Conservation (phyloP, 331 rosid species). For the Telfairia occidentalis region DNA sequence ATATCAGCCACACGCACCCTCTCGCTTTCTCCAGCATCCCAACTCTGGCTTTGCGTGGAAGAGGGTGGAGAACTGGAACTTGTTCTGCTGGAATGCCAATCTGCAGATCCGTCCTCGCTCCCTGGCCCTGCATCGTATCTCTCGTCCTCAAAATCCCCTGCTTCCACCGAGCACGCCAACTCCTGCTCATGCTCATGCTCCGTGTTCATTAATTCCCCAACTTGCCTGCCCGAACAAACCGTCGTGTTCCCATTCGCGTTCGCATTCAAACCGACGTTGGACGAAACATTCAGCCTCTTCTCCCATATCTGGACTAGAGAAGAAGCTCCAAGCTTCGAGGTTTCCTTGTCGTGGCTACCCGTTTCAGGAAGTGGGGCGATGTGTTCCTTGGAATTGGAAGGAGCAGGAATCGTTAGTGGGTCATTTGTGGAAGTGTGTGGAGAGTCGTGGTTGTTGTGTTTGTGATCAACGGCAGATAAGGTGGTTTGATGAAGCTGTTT, state of each 20-base stretch:
- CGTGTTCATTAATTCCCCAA: conserved; percentile 8
- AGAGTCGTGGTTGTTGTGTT: conserved; percentile 4
- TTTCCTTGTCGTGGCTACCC: background rate
- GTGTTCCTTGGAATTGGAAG: no score
- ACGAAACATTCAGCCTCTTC: conserved; percentile 46
- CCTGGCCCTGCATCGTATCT: conserved; percentile 18
- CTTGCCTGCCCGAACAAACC: conserved; percentile 13
- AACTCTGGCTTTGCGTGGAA: conserved; percentile 15
- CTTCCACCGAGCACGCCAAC: conserved; percentile 17
- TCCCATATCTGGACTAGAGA: conserved; percentile 92
- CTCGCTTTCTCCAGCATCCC: conserved; percentile 41
- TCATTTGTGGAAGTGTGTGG: conserved; percentile 9
- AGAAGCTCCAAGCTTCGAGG: conserved; percentile 48
- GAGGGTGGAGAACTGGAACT: conserved; percentile 9
- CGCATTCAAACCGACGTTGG: conserved; percentile 8
- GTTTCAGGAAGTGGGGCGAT: no score
- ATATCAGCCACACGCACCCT: conserved; percentile 61
- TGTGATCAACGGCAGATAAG: conserved; percentile 15
- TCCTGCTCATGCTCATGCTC: conserved; percentile 19
- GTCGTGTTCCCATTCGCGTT: background rate
- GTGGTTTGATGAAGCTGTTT: conserved; percentile 24
- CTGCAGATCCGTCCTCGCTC: conserved; percentile 29
- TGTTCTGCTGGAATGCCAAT: conserved; percentile 31
- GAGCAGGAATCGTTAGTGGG: conserved; percentile 2
- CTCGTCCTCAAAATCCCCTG: conserved; percentile 29